Conservation (phyloP, 495 filamentous ascomycete genomes). For the Neurospora intermedia region DNA sequence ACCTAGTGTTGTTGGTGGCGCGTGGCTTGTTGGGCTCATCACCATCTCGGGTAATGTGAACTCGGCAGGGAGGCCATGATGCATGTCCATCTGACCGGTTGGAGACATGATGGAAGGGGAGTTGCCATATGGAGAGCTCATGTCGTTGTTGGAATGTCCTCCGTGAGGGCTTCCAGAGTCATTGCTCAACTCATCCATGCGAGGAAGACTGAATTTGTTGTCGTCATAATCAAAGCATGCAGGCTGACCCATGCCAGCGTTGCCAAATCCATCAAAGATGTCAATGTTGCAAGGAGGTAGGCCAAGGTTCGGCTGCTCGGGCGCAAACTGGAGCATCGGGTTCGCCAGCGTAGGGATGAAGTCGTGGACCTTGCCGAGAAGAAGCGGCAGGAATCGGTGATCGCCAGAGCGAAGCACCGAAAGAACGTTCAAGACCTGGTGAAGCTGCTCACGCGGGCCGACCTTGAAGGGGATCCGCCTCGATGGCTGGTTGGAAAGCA, state of each 20-base stretch:
- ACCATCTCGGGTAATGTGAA: constrained; percentile 38
- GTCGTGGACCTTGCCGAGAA: constrained; percentile 59
- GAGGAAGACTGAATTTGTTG: constrained; percentile 25
- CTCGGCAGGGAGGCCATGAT: constrained; percentile 20
- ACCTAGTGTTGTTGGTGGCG: constrained; percentile 18
- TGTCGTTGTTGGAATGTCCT: constrained; percentile 24
- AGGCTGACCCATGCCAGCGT: constrained; percentile 36
- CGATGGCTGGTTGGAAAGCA: constrained; percentile 54
- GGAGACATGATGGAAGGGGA: constrained; percentile 38
- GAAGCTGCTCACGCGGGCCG: constrained; percentile 64
- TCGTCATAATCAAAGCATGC: constrained; percentile 24
- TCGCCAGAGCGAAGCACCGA: constrained; percentile 60
- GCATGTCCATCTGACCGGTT: constrained; percentile 20
- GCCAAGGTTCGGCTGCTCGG: constrained; percentile 23
- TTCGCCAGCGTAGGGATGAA: constrained; percentile 49
- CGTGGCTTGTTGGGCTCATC: constrained; percentile 35
- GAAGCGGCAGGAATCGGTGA: constrained; percentile 56
- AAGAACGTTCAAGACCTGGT: constrained; percentile 54
- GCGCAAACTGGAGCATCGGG: constrained; percentile 43
- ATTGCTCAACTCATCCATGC: constrained; percentile 30
- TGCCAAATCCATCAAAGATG: constrained; percentile 48
- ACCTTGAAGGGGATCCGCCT: constrained; percentile 48
- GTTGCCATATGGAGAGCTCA: constrained; percentile 35
- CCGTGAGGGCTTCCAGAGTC: constrained; percentile 28
- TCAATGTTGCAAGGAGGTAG: constrained; percentile 32